A percentile compares a stretch with the other conserved stretches of the same genome.
Evolutionary conservation across 305 asterid genomes (phyloP).

Genomic region (Solanum chacoense): DNA sequence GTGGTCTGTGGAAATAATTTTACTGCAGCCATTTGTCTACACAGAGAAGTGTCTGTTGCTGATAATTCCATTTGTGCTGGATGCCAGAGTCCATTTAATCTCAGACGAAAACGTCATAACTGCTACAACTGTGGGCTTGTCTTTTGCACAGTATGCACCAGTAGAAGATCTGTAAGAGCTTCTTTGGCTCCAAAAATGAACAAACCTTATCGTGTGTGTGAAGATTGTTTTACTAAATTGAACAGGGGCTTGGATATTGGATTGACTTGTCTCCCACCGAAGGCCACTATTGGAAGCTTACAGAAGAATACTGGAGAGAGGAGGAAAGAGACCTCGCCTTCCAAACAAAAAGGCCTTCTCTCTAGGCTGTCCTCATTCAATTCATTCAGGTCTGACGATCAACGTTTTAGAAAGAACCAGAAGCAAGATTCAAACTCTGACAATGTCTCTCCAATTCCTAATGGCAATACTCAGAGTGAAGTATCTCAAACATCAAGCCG

Average conservation of each 20-base stretch:
- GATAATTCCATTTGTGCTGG: conserved; percentile 50
- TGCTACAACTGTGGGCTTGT: conserved; percentile 72
- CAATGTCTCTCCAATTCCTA: conserved; percentile 7
- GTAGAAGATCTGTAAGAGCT: conserved; percentile 48
- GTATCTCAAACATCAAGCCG: conserved; percentile 28
- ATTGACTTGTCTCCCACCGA: conserved; percentile 33
- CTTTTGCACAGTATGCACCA: conserved; percentile 49
- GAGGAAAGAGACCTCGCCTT: conserved; percentile 21
- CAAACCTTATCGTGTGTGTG: conserved; percentile 57
- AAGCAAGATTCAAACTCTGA: conserved; percentile 18
- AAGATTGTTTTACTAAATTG: conserved; percentile 46
- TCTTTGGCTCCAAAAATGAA: conserved; percentile 49
- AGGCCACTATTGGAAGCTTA: conserved; percentile 17
- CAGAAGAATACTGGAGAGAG: conserved; percentile 10
- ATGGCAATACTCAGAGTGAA: conserved; percentile 19
- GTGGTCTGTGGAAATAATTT: conserved; percentile 50
- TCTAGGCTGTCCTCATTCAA: conserved; percentile 46
- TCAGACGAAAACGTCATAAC: conserved; percentile 51
- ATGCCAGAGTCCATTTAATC: conserved; percentile 41
- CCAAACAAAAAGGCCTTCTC: conserved; percentile 20
- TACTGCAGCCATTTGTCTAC: conserved; percentile 53
- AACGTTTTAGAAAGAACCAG: conserved; percentile 17
- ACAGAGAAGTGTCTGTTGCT: conserved; percentile 22
- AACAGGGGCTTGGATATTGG: conserved; percentile 29
- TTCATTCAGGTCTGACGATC: conserved; percentile 31